Conservation (phyloP, 179 eudicot species). For the Drosera spatulata region DNA sequence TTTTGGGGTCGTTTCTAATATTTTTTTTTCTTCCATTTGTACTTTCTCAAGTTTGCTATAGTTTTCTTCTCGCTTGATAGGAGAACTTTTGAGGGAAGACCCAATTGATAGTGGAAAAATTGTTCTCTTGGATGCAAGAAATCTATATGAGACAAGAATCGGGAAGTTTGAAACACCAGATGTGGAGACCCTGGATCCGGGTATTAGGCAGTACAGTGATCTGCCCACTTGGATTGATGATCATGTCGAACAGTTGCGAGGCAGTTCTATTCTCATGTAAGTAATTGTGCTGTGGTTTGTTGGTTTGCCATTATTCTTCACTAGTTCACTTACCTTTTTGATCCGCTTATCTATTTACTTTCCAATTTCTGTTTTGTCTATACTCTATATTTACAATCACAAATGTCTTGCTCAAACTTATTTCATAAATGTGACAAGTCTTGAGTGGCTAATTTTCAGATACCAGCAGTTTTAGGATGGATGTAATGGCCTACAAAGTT, state of each 20-base stretch:
- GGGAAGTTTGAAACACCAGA: conserved; percentile 70
- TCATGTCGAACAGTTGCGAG: conserved; percentile 59
- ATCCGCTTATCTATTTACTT: no score
- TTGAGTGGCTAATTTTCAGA: no score
- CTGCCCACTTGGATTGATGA: conserved; percentile 93
- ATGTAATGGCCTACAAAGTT: no score
- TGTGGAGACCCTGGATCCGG: conserved; percentile 83
- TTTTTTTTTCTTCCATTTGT: no score
- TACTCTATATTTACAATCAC: no score
- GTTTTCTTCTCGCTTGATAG: conserved; percentile 14
- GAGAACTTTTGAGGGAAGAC: conserved; percentile 30
- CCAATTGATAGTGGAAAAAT: conserved; percentile 30
- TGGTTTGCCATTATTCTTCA: background rate
- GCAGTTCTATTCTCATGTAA: conserved; percentile 75
- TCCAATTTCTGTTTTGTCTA: no score
- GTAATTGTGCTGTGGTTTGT: conserved; percentile 10
- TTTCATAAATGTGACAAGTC: no score
- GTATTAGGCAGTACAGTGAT: conserved; percentile 89
- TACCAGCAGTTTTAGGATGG: no score
- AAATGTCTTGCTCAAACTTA: no score
- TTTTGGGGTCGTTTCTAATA: no score
- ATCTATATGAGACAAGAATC: conserved; percentile 92
- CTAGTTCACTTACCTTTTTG: no score
- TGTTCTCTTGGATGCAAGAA: conserved; percentile 87
- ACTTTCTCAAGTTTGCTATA: no score